A percentile compares a stretch with the other conserved stretches of the same genome.
These are phyloP conservation scores for Hypseocharis bilobata DNA, from an alignment of 441 rosid species.

Conservation along the genomic window DNA sequence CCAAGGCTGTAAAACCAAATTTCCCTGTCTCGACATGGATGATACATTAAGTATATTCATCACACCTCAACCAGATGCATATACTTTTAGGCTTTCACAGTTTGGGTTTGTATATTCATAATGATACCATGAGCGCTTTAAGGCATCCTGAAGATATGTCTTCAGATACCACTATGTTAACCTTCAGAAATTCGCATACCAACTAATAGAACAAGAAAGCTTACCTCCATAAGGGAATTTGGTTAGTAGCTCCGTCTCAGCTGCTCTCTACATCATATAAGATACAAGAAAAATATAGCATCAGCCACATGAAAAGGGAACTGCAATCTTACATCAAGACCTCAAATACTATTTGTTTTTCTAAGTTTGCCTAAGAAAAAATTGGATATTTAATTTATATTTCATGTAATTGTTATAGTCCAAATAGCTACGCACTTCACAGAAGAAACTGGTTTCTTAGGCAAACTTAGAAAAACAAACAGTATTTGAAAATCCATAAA, in stretches of 20 bases:
- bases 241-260: conserved; percentile 78
- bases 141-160: too few species aligned
- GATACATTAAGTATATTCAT: neutral
- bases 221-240: conserved; percentile 80
- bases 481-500: neutral
- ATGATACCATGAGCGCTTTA: too few species aligned
- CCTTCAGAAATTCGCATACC: too few species aligned
- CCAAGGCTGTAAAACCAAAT: neutral
- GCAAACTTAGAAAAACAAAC: neutral
- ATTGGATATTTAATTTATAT: neutral
- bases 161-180: too few species aligned
- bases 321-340: neutral
- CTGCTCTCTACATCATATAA: conserved; percentile 57
- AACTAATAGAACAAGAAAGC: conserved; percentile 12
- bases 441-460: too few species aligned
- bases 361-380: neutral
- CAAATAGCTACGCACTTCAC: too few species aligned
- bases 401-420: too few species aligned
- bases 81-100: too few species aligned
- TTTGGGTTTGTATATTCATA: too few species aligned
- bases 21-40: neutral
- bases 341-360: neutral
- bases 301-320: neutral
- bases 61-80: too few species aligned
- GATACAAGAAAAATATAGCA: conserved; percentile 10